Conservation (phyloP, 73 alveolate species). For the Paramecium octaurelia region DNA sequence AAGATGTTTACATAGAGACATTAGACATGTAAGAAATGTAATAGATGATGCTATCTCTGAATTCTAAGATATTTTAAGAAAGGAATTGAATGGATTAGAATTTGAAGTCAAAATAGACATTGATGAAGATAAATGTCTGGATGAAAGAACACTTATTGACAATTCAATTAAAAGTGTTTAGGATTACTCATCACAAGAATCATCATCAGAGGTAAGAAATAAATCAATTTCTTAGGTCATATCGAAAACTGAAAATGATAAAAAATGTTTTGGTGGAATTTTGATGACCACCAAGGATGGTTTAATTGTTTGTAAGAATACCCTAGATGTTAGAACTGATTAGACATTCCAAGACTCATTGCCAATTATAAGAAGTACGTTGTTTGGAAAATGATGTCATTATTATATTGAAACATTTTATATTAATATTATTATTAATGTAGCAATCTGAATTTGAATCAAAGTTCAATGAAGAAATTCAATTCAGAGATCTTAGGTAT, state of each 20-base stretch:
- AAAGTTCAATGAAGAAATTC: not conserved
- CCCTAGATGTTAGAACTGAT: conserved; percentile 61
- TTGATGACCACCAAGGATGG: conserved; percentile 58
- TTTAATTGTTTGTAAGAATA: conserved; percentile 55
- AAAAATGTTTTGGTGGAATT: conserved; percentile 65
- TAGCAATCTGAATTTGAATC: not conserved
- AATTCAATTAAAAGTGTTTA: conserved; percentile 13
- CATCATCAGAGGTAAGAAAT: conserved; percentile 10
- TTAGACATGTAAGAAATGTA: not conserved
- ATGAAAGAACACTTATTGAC: conserved; percentile 51
- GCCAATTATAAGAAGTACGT: conserved; percentile 44
- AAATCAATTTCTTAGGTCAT: not conserved
- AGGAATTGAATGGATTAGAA: conserved; percentile 43
- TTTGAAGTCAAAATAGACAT: conserved; percentile 31
- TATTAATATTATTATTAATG: not conserved
- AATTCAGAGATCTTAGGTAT: not conserved
- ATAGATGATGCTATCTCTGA: conserved; percentile 43
- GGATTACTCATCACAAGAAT: not conserved
- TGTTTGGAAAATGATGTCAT: conserved; percentile 36
- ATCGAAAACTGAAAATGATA: conserved; percentile 55
- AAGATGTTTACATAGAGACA: conserved; percentile 51
- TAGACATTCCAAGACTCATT: conserved; percentile 53
- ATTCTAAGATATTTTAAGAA: conserved; percentile 27
- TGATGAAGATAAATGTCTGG: conserved; percentile 47
- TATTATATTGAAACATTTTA: not conserved